Conservation (phyloP, 2,329 filamentous ascomycete genomes). For the Fusarium sp. region DNA sequence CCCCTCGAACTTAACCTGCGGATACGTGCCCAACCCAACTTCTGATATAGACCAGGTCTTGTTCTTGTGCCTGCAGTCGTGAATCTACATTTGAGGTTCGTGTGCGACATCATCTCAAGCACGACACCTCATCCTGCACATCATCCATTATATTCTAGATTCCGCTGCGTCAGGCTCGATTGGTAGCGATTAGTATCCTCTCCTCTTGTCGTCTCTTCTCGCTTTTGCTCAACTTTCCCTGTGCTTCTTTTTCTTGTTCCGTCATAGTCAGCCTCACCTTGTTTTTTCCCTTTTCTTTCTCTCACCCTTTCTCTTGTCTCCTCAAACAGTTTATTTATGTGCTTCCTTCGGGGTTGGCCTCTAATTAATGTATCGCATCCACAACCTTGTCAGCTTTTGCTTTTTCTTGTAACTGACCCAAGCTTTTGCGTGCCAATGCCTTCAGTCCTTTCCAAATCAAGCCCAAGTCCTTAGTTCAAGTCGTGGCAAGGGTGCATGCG, state of each 20-base stretch:
- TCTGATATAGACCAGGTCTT: conserved; percentile 18
- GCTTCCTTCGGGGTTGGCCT: conserved; percentile 15
- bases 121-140: conserved; percentile 45
- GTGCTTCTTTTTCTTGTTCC: conserved; percentile 25
- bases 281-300: conserved; percentile 12
- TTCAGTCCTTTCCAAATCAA: conserved; percentile 48
- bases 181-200: background rate
- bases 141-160: conserved; percentile 41
- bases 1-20: conserved; percentile 5
- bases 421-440: conserved; percentile 23
- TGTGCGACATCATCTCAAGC: conserved; percentile 42
- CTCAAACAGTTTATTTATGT: conserved; percentile 18
- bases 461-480: conserved; percentile 26
- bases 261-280: conserved; percentile 46
- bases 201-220: conserved; percentile 38
- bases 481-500: conserved; percentile 41
- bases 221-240: conserved; percentile 4
- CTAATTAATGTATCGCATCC: conserved; percentile 12
- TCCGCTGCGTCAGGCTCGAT: conserved; percentile 18
- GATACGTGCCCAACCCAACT: conserved; percentile 19
- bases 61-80: conserved; percentile 35
- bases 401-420: conserved; percentile 24
- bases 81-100: conserved; percentile 29
- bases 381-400: conserved; percentile 33
- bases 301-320: conserved; percentile 30